A percentile compares a stretch with the other conserved stretches of the same genome.
Conservation (phyloP, 1,284 basidiomycete species). For the Butyriboletus regius region DNA sequence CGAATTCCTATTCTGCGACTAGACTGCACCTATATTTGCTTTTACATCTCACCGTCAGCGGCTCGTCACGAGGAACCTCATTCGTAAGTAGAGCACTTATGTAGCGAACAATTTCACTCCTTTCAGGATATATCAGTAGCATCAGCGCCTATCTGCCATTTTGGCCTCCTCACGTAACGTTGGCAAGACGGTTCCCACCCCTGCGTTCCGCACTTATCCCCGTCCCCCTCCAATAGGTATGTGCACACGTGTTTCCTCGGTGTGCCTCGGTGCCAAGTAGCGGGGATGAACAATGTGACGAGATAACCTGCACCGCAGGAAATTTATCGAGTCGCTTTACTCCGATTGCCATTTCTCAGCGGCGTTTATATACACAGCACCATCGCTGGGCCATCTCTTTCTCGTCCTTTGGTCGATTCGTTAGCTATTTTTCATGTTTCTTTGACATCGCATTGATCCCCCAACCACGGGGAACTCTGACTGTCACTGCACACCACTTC, state of each 20-base stretch:
- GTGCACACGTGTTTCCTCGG: constrained; percentile 15
- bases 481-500: not conserved
- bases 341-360: constrained; percentile 9
- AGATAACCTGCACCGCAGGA: constrained; percentile 7
- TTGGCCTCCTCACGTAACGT: constrained; percentile 20
- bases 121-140: constrained; percentile 9
- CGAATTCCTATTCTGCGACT: not conserved
- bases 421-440: constrained; percentile 16
- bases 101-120: not conserved
- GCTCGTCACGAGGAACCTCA: not conserved
- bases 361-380: constrained; percentile 19
- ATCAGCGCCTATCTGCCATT: constrained; percentile 14
- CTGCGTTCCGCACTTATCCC: constrained; percentile 9
- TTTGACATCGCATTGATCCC: constrained; percentile 11
- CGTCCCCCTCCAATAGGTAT: constrained; percentile 17
- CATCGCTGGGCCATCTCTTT: constrained; percentile 1
- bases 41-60: not conserved
- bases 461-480: constrained; percentile 6
- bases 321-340: constrained; percentile 12
- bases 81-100: not conserved
- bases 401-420: constrained; percentile 1
- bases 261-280: constrained; percentile 13
- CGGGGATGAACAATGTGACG: constrained; percentile 15
- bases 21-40: not conserved
- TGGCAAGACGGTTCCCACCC: constrained; percentile 19